A percentile compares a stretch with the other conserved stretches of the same genome.
Conservation (phyloP, 768 basidiomycete genomes). For the Hericium coralloides region DNA sequence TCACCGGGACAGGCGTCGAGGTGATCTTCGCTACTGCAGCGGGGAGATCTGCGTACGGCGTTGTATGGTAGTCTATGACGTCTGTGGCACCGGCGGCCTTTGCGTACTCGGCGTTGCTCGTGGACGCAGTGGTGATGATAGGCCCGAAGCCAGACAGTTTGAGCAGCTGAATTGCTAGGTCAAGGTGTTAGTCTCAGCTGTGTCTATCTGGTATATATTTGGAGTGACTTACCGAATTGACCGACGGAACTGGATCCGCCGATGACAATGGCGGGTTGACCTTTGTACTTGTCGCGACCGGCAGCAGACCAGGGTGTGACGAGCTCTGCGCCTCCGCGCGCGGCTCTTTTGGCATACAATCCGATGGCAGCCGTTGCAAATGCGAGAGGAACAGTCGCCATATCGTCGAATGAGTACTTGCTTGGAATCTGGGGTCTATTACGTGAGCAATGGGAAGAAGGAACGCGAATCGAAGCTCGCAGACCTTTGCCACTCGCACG, state of each 20-base stretch:
- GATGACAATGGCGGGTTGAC: constrained; percentile 36
- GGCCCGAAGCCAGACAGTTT: constrained; percentile 14
- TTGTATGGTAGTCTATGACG: constrained; percentile 12
- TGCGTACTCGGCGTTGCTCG: constrained; percentile 4
- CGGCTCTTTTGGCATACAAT: constrained; percentile 29
- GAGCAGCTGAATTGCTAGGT: constrained; percentile 10
- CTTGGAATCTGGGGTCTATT: constrained; percentile 31
- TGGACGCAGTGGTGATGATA: constrained; percentile 12
- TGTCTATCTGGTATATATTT: neutral
- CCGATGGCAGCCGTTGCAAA: constrained; percentile 43
- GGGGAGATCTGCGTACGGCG: constrained; percentile 1
- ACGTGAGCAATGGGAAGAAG: neutral
- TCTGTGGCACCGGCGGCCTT: constrained; percentile 12
- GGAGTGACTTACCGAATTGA: constrained; percentile 33
- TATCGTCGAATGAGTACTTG: constrained; percentile 38
- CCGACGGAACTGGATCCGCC: constrained; percentile 43
- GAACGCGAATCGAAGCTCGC: neutral
- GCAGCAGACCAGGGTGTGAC: constrained; percentile 28
- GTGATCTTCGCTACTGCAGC: constrained; percentile 10
- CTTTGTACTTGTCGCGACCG: constrained; percentile 32
- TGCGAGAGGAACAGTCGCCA: constrained; percentile 38
- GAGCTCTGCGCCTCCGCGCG: constrained; percentile 30
- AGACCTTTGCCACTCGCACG: constrained; percentile 11
- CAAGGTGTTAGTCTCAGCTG: neutral
- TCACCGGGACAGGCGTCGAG: constrained; percentile 2